Percentiles rank a stretch among this genome's conserved stretches.
These are phyloP conservation scores for Botryotinia convoluta DNA, from an alignment of 2,329 filamentous ascomycete species.

Conservation along the genomic window DNA sequence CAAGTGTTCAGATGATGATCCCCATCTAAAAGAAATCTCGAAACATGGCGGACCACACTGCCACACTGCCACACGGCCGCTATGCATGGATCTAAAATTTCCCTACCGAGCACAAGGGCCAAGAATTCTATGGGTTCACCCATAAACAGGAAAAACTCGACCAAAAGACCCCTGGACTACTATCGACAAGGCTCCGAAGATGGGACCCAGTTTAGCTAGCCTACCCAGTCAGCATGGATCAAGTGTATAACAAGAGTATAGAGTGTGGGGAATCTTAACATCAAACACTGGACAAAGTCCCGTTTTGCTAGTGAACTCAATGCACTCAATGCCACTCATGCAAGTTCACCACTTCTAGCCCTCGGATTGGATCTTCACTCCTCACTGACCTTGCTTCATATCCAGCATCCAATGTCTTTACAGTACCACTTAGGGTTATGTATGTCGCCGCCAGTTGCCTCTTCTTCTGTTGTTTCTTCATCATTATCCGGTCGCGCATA, in stretches of 20 bases:
- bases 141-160: constrained; percentile 29
- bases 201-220: constrained; percentile 23
- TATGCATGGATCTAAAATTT: constrained; percentile 26
- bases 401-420: constrained; percentile 27
- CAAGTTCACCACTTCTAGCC: constrained; percentile 19
- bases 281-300: constrained; percentile 38
- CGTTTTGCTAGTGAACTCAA: constrained; percentile 34
- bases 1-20: constrained; percentile 37
- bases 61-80: constrained; percentile 28
- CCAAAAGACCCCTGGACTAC: constrained; percentile 30
- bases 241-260: constrained; percentile 24
- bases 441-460: constrained; percentile 35
- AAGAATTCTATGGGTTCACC: constrained; percentile 29
- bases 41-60: constrained; percentile 29
- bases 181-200: constrained; percentile 37
- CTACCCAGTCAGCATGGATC: constrained; percentile 30
- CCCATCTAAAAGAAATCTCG: constrained; percentile 29
- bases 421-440: constrained; percentile 30
- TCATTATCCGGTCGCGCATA: constrained; percentile 34
- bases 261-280: constrained; percentile 38
- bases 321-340: constrained; percentile 35
- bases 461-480: constrained; percentile 32
- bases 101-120: constrained; percentile 22
- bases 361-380: constrained; percentile 7
- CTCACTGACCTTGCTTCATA: constrained; percentile 24